A percentile compares a stretch with the other conserved stretches of the same genome.
These are phyloP conservation scores for Pharnaceum exiguum DNA, from an alignment of 148 eudicot species.

Conservation along the genomic window DNA sequence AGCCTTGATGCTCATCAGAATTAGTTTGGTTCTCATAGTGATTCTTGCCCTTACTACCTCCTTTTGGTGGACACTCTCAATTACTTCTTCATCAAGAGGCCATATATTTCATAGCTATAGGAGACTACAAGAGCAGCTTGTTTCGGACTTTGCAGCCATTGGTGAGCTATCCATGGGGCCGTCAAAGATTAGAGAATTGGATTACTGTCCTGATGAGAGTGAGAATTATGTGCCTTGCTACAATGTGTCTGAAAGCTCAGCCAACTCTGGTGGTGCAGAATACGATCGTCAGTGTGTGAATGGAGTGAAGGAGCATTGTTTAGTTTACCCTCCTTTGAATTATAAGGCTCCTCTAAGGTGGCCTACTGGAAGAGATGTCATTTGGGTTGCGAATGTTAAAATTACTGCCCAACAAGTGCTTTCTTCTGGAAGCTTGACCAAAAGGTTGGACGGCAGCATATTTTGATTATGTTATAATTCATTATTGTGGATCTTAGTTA, in stretches of 20 bases:
- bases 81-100: constrained; percentile 66
- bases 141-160: constrained; percentile 75
- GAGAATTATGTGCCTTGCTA: constrained; percentile 89
- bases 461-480: constrained; percentile 3
- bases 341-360: constrained; percentile 87
- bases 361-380: constrained; percentile 97
- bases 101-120: constrained; percentile 67
- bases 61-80: constrained; percentile 87
- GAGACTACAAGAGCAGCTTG: constrained; percentile 81
- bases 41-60: constrained; percentile 72
- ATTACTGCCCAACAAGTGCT: constrained; percentile 95
- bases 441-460: no score
- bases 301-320: constrained; percentile 45
- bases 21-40: constrained; percentile 55
- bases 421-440: constrained; percentile 95
- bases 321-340: constrained; percentile 66
- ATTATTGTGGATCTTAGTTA: constrained; percentile 1
- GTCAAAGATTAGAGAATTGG: constrained; percentile 62
- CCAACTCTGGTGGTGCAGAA: constrained; percentile 46
- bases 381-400: constrained; percentile 91
- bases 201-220: constrained; percentile 54
- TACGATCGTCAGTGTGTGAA: constrained; percentile 60
- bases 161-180: constrained; percentile 78
- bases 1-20: constrained; percentile 47
- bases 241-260: constrained; percentile 69